These are phyloP conservation scores for Vitis vinifera DNA, from an alignment of 164 flowering plant species.

Conservation along the genomic window DNA sequence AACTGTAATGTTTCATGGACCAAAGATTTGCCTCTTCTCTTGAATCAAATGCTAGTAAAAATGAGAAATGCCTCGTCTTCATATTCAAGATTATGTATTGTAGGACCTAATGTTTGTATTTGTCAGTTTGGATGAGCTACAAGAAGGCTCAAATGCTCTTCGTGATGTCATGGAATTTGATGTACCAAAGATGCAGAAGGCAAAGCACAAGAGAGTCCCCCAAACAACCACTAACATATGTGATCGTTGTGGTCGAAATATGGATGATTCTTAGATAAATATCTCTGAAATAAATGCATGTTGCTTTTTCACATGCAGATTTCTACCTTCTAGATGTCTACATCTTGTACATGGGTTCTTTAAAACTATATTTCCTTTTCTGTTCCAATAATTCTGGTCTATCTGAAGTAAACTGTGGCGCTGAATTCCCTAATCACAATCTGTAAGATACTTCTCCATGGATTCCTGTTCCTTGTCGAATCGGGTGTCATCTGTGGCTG, in stretches of 20 bases:
- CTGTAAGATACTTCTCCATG: too few relatives aligned
- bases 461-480: too few relatives aligned
- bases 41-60: background rate
- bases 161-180: conserved; percentile 70
- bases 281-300: conserved; percentile 13
- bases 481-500: too few relatives aligned
- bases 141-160: conserved; percentile 74
- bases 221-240: conserved; percentile 38
- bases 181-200: conserved; percentile 65
- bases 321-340: too few relatives aligned
- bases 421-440: too few relatives aligned
- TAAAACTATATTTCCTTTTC: too few relatives aligned
- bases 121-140: conserved; percentile 77
- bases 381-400: too few relatives aligned
- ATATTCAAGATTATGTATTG: background rate
- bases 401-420: too few relatives aligned
- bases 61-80: background rate
- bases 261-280: conserved; percentile 25
- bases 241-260: conserved; percentile 75
- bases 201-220: conserved; percentile 41
- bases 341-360: too few relatives aligned
- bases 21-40: too few relatives aligned
- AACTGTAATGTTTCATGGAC: too few relatives aligned
- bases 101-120: background rate
- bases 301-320: background rate